Conservation (phyloP, 2,329 filamentous ascomycete species). For the Ilyonectria robusta region DNA sequence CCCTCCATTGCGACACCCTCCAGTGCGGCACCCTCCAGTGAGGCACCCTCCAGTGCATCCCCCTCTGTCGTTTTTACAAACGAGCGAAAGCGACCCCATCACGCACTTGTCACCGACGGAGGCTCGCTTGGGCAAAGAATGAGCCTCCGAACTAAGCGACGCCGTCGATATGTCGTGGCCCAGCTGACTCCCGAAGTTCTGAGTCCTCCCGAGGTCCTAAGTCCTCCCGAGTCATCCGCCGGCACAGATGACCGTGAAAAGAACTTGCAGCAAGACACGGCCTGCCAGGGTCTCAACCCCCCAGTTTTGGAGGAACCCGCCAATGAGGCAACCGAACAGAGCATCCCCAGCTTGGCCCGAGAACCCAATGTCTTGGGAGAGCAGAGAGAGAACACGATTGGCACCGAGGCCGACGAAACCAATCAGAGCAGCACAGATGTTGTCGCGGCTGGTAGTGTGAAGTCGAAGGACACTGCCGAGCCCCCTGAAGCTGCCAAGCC, state of each 20-base stretch:
- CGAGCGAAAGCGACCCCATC: conserved; percentile 9
- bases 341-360: neutral
- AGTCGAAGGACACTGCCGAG: neutral
- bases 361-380: neutral
- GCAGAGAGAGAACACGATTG: neutral
- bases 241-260: no score
- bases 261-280: neutral
- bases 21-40: neutral
- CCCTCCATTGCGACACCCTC: neutral
- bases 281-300: neutral
- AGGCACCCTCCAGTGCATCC: neutral
- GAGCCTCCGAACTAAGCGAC: neutral
- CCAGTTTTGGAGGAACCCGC: neutral
- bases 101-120: neutral
- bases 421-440: neutral
- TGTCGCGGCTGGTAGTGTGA: neutral
- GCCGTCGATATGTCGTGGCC: neutral
- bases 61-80: neutral
- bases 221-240: neutral
- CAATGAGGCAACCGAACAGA: neutral
- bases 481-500: conserved; percentile 1
- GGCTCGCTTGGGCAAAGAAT: neutral
- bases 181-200: neutral
- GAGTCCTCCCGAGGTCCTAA: neutral
- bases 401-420: neutral